phyloP scores from a whole-genome alignment of 2,329 filamentous ascomycete species.

The Aureobasidium vineae region DNA sequence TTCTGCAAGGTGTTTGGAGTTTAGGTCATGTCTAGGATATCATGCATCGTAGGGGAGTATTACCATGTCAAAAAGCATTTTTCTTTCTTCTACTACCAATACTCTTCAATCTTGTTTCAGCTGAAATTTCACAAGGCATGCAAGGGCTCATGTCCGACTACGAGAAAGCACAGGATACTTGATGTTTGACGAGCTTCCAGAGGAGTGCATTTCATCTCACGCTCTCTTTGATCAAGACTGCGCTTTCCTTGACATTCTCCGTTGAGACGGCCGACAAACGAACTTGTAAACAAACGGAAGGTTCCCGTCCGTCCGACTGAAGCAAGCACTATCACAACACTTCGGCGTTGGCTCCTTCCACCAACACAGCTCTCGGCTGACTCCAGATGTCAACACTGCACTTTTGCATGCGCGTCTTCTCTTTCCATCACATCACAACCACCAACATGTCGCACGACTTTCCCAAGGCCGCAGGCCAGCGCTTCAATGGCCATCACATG shows the following conservation, averaged over 20 bases:
- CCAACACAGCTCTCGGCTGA: neutral
- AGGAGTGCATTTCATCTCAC: neutral
- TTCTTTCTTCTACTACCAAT: neutral
- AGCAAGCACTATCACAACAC: neutral
- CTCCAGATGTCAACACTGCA: neutral
- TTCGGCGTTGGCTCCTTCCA: conserved; percentile 1
- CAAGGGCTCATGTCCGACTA: neutral
- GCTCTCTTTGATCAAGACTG: neutral
- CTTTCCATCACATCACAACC: neutral
- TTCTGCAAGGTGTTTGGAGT: conserved; percentile 26
- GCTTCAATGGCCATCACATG: neutral
- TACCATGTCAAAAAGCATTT: neutral
- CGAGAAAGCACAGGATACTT: neutral
- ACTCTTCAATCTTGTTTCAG: neutral
- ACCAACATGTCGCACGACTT: conserved; percentile 6
- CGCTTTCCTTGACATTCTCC: neutral
- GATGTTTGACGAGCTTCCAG: neutral
- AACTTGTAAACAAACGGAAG: neutral
- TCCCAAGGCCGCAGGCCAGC: neutral
- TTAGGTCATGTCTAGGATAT: conserved; percentile 8
- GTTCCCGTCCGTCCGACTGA: neutral
- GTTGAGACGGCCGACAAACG: neutral
- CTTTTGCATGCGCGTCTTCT: neutral
- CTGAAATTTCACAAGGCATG: neutral
- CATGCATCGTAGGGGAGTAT: conserved; percentile 20